Percentiles rank a stretch among this genome's conserved stretches.
Evolutionary conservation across 805 yeast species (phyloP).

Genomic region (Candida peoriensis): DNA sequence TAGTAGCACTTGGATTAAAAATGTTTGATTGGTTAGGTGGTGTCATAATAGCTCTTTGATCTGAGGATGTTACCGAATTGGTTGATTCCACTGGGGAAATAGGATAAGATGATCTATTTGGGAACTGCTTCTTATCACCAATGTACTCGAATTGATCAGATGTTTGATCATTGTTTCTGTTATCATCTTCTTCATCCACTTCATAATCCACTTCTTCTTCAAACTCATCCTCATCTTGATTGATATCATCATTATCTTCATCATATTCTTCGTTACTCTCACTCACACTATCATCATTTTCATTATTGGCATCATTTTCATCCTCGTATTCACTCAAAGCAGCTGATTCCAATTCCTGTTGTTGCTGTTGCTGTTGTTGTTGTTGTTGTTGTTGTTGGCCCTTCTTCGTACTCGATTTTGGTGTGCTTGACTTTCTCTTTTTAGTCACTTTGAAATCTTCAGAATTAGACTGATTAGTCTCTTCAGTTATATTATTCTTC

Average conservation of each 20-base stretch:
- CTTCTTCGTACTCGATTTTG: not conserved
- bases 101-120: constrained; percentile 3
- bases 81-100: constrained; percentile 5
- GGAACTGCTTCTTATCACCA: not conserved
- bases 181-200: constrained; percentile 1
- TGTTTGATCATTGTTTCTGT: constrained; percentile 1
- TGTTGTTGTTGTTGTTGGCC: too few relatives aligned
- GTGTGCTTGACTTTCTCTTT: not conserved
- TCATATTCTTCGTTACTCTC: constrained; percentile 1
- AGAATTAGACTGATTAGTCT: too few relatives aligned
- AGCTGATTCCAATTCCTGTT: not conserved
- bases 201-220: not conserved
- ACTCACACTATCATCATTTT: not conserved
- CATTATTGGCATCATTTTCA: not conserved
- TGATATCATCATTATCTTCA: not conserved
- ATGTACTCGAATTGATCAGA: too few relatives aligned
- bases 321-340: not conserved
- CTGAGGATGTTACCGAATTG: not conserved
- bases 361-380: too few relatives aligned
- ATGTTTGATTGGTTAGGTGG: too few relatives aligned
- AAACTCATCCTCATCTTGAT: not conserved
- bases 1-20: too few relatives aligned
- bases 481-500: constrained; percentile 2
- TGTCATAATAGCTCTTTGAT: not conserved
- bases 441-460: too few relatives aligned